Percentiles rank a stretch among this genome's conserved stretches.
These are phyloP conservation scores for Fomes fomentarius DNA, from an alignment of 1,284 basidiomycete species.

Conservation along the genomic window DNA sequence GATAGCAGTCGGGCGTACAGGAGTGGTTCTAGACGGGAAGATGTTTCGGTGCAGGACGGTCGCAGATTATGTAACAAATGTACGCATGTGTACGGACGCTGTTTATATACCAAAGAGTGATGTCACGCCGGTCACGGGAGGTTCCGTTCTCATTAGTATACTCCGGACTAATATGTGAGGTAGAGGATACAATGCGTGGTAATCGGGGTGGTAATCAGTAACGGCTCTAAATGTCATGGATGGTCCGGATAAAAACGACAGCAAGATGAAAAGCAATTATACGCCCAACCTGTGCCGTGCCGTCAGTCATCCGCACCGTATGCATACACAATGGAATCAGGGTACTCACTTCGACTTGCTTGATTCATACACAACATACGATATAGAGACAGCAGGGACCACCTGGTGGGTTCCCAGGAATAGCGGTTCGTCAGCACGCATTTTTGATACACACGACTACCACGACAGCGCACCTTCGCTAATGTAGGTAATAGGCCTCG, in stretches of 20 bases:
- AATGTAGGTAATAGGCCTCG: conserved; percentile 89
- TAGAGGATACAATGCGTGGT: conserved; percentile 30
- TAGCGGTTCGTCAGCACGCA: background rate
- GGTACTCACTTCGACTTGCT: conserved; percentile 70
- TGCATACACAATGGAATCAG: background rate
- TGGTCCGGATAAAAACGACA: conserved; percentile 25
- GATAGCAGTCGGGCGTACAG: background rate
- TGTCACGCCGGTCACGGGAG: background rate
- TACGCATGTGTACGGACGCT: conserved; percentile 13
- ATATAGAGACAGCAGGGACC: conserved; percentile 92
- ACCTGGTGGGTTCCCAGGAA: conserved; percentile 53
- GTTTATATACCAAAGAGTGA: background rate
- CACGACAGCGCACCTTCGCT: conserved; percentile 67
- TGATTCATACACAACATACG: conserved; percentile 89
- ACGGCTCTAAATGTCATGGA: conserved; percentile 21
- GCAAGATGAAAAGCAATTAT: conserved; percentile 37
- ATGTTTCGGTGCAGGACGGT: background rate
- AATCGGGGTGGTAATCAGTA: conserved; percentile 9
- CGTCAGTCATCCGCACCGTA: conserved; percentile 7
- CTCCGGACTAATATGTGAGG: conserved; percentile 16
- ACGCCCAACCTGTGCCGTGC: conserved; percentile 45
- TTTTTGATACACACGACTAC: conserved; percentile 17
- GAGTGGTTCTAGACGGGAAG: background rate
- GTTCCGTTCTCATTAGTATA: conserved; percentile 19
- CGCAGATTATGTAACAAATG: conserved; percentile 21